Percentiles rank a stretch among this genome's conserved stretches.
phyloP scores from a whole-genome alignment of 1,284 basidiomycete genomes.

The Sporisorium reilianum region DNA sequence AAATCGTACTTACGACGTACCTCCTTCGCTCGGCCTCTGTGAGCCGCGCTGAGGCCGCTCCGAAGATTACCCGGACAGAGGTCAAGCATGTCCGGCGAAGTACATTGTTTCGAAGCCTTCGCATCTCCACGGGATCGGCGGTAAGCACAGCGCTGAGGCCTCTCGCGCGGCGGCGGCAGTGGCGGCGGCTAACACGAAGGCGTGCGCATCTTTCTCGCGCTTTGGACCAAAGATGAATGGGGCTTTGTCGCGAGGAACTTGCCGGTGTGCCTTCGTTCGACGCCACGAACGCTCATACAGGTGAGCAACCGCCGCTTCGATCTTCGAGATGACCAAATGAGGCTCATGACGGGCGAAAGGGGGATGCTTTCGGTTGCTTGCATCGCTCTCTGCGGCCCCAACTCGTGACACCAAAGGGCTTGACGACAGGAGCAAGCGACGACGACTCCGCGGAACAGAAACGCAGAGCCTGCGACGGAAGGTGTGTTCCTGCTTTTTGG shows the following conservation, averaged over 20 bases:
- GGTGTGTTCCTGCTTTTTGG: background rate
- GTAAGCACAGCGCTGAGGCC: background rate
- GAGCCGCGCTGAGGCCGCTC: background rate
- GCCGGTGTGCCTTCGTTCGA: background rate
- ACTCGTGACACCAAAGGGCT: background rate
- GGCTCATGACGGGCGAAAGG: too few species aligned
- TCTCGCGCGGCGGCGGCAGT: background rate
- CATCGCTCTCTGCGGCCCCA: background rate
- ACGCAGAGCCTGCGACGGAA: background rate
- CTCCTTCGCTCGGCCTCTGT: background rate
- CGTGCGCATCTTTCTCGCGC: background rate
- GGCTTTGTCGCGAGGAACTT: too few species aligned
- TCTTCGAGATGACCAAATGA: too few species aligned
- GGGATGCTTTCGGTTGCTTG: too few species aligned
- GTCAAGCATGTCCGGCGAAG: too few species aligned
- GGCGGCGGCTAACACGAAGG: too few species aligned
- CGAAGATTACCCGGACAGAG: background rate
- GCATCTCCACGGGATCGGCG: background rate
- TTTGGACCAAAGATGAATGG: background rate
- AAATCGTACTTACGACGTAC: too few species aligned
- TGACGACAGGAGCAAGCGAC: background rate
- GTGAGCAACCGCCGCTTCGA: background rate
- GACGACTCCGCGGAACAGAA: background rate
- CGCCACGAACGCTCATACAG: background rate
- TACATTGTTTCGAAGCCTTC: background rate